Percentiles rank a stretch among this genome's conserved stretches.
Evolutionary conservation across 2,329 filamentous ascomycete species (phyloP).

Genomic region (Didymella lethalis): DNA sequence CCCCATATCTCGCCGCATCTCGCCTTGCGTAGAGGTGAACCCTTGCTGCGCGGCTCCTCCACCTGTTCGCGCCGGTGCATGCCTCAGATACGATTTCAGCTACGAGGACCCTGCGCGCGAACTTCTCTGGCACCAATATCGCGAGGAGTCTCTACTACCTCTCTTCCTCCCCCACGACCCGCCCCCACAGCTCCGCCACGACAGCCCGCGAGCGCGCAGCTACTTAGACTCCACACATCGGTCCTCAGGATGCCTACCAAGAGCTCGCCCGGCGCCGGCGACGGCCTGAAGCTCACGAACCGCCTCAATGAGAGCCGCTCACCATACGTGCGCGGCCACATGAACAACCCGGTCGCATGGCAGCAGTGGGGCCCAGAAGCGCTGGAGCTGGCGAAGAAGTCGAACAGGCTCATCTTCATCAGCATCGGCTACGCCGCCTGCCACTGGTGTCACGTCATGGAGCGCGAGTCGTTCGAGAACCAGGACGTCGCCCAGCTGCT

Average conservation of each 20-base stretch:
- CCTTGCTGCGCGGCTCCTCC: conserved; percentile 12
- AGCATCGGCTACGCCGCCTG: conserved; percentile 96
- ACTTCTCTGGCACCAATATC: neutral
- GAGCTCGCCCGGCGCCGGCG: conserved; percentile 28
- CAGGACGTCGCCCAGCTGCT: conserved; percentile 79
- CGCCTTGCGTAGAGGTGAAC: conserved; percentile 12
- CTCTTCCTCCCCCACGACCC: conserved; percentile 13
- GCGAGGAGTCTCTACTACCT: too few species aligned
- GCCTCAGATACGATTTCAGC: conserved; percentile 40
- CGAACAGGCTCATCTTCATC: conserved; percentile 90
- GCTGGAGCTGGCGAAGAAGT: conserved; percentile 75
- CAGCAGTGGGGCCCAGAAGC: conserved; percentile 84
- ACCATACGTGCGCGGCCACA: conserved; percentile 76
- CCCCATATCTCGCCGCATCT: conserved; percentile 21
- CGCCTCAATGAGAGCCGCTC: conserved; percentile 68
- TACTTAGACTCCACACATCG: conserved; percentile 37
- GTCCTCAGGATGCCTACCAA: conserved; percentile 44
- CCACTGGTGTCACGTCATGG: conserved; percentile 92
- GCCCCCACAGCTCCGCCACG: conserved; percentile 21
- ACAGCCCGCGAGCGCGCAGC: conserved; percentile 28
- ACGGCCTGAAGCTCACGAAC: conserved; percentile 59
- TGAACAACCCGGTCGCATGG: conserved; percentile 87
- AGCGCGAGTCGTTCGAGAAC: conserved; percentile 89
- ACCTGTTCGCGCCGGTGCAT: conserved; percentile 30
- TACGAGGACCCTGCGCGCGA: conserved; percentile 38